These are phyloP conservation scores for Zygotorulaspora mrakii DNA, from an alignment of 1,139 yeast species.

Conservation along the genomic window DNA sequence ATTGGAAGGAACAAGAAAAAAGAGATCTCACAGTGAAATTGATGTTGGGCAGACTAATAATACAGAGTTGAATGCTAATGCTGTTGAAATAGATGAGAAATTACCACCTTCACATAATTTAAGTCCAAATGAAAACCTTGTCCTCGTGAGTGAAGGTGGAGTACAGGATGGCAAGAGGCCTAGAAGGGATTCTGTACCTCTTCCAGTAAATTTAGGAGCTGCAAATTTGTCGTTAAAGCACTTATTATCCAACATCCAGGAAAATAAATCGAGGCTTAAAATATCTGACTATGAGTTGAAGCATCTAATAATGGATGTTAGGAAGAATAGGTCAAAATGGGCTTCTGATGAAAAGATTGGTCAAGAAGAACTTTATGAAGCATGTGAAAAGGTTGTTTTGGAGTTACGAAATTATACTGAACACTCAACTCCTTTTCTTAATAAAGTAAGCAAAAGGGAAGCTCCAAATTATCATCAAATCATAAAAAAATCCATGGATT, in stretches of 20 bases:
- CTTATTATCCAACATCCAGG: slow-evolving; percentile 71
- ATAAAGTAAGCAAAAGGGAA: slow-evolving; percentile 91
- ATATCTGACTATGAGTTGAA: slow-evolving; percentile 84
- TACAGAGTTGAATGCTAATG: slow-evolving; percentile 9
- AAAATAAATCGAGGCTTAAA: slow-evolving; percentile 65
- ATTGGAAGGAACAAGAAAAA: slow-evolving; percentile 43
- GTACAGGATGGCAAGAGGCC: slow-evolving; percentile 24
- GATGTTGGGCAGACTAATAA: slow-evolving; percentile 11
- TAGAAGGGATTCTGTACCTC: slow-evolving; percentile 23
- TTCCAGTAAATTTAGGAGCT: slow-evolving; percentile 63
- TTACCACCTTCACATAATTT: slow-evolving; percentile 6
- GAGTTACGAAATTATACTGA: slow-evolving; percentile 91
- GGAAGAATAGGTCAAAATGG: slow-evolving; percentile 96
- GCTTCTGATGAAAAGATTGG: slow-evolving; percentile 91
- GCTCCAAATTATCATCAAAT: slow-evolving; percentile 94
- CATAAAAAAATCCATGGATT: slow-evolving; percentile 93
- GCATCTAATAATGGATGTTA: slow-evolving; percentile 81
- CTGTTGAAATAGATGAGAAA: slow-evolving; percentile 5
- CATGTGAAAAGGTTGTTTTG: slow-evolving; percentile 89
- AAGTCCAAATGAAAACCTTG: slow-evolving; percentile 10
- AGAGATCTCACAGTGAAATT: slow-evolving; percentile 23
- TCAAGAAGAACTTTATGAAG: slow-evolving; percentile 95
- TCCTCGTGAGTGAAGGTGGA: slow-evolving; percentile 20
- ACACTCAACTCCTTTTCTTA: slow-evolving; percentile 92
- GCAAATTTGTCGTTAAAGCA: slow-evolving; percentile 81